A percentile compares a stretch with the other conserved stretches of the same genome.
Conservation (phyloP, 768 basidiomycete species). For the Calocera cornea region DNA sequence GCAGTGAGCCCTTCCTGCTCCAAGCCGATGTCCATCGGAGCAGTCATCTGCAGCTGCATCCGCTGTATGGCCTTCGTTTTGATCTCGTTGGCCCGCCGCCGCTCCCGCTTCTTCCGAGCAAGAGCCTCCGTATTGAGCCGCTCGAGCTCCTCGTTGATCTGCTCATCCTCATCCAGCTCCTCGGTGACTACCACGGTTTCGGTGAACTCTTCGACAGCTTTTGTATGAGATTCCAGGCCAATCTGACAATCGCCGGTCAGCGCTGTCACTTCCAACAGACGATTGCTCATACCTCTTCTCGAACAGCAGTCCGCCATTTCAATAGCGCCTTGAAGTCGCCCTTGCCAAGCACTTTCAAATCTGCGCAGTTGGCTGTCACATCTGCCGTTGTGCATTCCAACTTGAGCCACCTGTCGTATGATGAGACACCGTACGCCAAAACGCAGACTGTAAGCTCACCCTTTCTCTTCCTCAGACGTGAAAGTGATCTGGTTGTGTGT, state of each 20-base stretch:
- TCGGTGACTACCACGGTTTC: slow-evolving; percentile 56
- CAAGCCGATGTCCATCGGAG: slow-evolving; percentile 89
- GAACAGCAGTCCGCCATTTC: slow-evolving; percentile 77
- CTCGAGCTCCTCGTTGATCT: slow-evolving; percentile 84
- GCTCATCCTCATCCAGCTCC: slow-evolving; percentile 72
- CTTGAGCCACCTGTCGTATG: slow-evolving; percentile 48
- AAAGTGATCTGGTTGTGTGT: slow-evolving; percentile 66
- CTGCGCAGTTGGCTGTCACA: slow-evolving; percentile 67
- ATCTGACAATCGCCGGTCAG: slow-evolving; percentile 33
- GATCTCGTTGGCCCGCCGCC: slow-evolving; percentile 76
- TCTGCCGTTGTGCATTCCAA: slow-evolving; percentile 63
- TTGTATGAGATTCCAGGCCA: slow-evolving; percentile 70
- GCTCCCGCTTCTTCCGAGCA: slow-evolving; percentile 61
- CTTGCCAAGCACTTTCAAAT: slow-evolving; percentile 94
- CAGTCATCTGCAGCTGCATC: slow-evolving; percentile 94
- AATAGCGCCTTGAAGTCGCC: slow-evolving; percentile 89
- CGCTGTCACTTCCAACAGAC: neutral
- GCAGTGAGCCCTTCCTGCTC: slow-evolving; percentile 59
- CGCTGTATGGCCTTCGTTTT: slow-evolving; percentile 78
- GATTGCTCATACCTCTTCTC: slow-evolving; percentile 59
- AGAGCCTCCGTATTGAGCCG: slow-evolving; percentile 64
- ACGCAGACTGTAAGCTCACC: slow-evolving; percentile 30
- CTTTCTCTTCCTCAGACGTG: slow-evolving; percentile 69
- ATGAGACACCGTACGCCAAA: slow-evolving; percentile 8
- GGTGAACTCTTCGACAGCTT: slow-evolving; percentile 56